Base-by-base conservation (phyloP, 345 rosid genomes). In the Populus simonii region DNA sequence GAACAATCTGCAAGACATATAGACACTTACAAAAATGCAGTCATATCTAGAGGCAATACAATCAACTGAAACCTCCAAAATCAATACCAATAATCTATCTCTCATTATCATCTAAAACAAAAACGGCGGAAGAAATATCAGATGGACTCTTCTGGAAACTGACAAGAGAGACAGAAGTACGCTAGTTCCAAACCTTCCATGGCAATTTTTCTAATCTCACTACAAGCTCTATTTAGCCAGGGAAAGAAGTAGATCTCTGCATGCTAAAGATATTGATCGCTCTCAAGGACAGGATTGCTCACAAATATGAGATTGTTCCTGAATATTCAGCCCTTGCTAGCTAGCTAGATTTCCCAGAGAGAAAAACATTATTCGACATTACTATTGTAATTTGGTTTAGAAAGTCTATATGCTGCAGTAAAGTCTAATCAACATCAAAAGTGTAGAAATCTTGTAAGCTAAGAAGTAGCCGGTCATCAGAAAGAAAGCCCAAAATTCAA, bases 1-100 rank as follows among this genome's bases (percentile, higher is more conserved):
- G 99, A 80, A 94, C 99, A 86, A 96, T 86, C 99, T 96, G 92
- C 84, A 80, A 51, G 68, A 71, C n/a, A 73, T n/a, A 45, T 5
- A 74, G 68, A 55, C 53, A 12, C 38, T 43, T 16, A 23, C 29
- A 49, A 69, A 69, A 17, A 53, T 10, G 31, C 41, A 61, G n/a
- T 35, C 51, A 65, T 6, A 45, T 38, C 25, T 67, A 0, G 62
- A 68, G 59, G 33, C 1, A 18, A 20, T 72, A 29, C 31, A 27
- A 25, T 10, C 5, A 72, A 55, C 25, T 13, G 5, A 76, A 41
- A 18, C 49, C 68, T 69, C 38, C 43, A 63, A 17, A 35, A 45
- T 33, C 70, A 66, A 76, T 23, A 59, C 29, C 65, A 65, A 78
- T 8, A 66, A 17, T 22, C 25, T 36, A 17, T 22, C 25, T 49